Percentiles rank a stretch among this genome's conserved stretches.
phyloP scores from a whole-genome alignment of 73 alveolate genomes.

The Paramecium bursaria region DNA sequence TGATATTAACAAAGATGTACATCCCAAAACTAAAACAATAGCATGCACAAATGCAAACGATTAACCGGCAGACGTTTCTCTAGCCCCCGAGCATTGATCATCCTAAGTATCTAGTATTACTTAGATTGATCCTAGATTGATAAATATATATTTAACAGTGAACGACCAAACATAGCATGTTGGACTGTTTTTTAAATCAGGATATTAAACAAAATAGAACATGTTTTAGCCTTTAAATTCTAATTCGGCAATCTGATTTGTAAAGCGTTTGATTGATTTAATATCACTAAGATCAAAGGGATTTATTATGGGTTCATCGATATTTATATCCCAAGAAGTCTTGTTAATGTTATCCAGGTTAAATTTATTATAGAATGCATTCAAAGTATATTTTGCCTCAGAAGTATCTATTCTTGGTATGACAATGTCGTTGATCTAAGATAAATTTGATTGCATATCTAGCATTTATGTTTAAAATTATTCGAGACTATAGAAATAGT shows the following conservation, averaged over 20 bases:
- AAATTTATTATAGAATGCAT: slow-evolving; percentile 33
- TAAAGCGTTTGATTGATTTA: slow-evolving; percentile 45
- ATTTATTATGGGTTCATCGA: background rate
- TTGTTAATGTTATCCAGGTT: slow-evolving; percentile 13
- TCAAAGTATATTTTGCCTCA: slow-evolving; percentile 14
- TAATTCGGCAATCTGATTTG: slow-evolving; percentile 15
- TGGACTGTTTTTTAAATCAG: slow-evolving; percentile 35
- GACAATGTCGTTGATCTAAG: slow-evolving; percentile 9
- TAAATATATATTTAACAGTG: slow-evolving; percentile 48
- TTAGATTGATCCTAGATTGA: slow-evolving; percentile 22
- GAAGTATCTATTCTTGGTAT: background rate
- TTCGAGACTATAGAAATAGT: slow-evolving; percentile 48
- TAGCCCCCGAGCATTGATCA: slow-evolving; percentile 5
- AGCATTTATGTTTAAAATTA: slow-evolving; percentile 27
- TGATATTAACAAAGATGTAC: slow-evolving; percentile 25
- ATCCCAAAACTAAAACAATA: slow-evolving; percentile 54
- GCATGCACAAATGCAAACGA: slow-evolving; percentile 54
- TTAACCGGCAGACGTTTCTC: slow-evolving; percentile 36
- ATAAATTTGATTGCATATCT: slow-evolving; percentile 6
- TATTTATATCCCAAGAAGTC: slow-evolving; percentile 42
- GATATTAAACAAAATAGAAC: slow-evolving; percentile 4
- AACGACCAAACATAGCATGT: slow-evolving; percentile 61
- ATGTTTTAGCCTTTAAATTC: slow-evolving; percentile 49
- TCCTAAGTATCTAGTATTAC: slow-evolving; percentile 24
- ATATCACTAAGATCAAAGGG: slow-evolving; percentile 62